phyloP scores from a whole-genome alignment of 148 eudicot species.

The Fagopyrum esculentum region DNA sequence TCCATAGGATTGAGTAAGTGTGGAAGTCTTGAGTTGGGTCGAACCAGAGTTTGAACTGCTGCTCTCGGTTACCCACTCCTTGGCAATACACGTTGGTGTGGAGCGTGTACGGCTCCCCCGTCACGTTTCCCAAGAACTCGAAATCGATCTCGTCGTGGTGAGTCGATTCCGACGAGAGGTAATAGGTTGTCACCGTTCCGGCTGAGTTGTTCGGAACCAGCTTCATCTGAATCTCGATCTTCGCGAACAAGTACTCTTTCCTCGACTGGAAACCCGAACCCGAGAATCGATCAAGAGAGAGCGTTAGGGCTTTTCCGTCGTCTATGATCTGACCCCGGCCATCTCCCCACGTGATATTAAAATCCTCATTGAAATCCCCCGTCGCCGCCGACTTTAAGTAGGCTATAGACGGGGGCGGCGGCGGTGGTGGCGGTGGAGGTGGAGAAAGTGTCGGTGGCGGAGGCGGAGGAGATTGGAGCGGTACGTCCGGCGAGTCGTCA shows the following conservation, averaged over 20 bases:
- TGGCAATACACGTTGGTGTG: slow-evolving; percentile 35
- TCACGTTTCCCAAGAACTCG: slow-evolving; percentile 37
- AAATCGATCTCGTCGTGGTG: slow-evolving; percentile 41
- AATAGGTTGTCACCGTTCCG: slow-evolving; percentile 38
- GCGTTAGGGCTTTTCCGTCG: slow-evolving; percentile 26
- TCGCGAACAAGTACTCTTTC: slow-evolving; percentile 27
- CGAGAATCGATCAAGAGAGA: slow-evolving; percentile 29
- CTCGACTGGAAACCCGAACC: slow-evolving; percentile 38
- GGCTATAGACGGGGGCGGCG: not conserved
- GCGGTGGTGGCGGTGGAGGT: slow-evolving; percentile 7
- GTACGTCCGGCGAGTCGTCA: not conserved
- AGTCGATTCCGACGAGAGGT: slow-evolving; percentile 24
- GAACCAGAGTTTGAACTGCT: slow-evolving; percentile 37
- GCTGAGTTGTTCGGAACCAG: slow-evolving; percentile 35
- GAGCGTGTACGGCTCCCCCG: slow-evolving; percentile 35
- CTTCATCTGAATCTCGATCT: slow-evolving; percentile 33
- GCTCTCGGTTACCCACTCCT: slow-evolving; percentile 34
- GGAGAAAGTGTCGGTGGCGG: slow-evolving; percentile 5
- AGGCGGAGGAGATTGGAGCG: not conserved
- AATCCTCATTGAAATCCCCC: slow-evolving; percentile 26
- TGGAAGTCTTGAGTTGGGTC: slow-evolving; percentile 37
- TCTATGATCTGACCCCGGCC: slow-evolving; percentile 27
- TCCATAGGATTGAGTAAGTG: slow-evolving; percentile 37
- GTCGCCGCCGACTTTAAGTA: slow-evolving; percentile 7
- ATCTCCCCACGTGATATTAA: slow-evolving; percentile 35